Percentiles rank a stretch among this genome's conserved stretches.
Conservation (phyloP, 2,329 filamentous ascomycete genomes). For the Amauroascus niger region DNA sequence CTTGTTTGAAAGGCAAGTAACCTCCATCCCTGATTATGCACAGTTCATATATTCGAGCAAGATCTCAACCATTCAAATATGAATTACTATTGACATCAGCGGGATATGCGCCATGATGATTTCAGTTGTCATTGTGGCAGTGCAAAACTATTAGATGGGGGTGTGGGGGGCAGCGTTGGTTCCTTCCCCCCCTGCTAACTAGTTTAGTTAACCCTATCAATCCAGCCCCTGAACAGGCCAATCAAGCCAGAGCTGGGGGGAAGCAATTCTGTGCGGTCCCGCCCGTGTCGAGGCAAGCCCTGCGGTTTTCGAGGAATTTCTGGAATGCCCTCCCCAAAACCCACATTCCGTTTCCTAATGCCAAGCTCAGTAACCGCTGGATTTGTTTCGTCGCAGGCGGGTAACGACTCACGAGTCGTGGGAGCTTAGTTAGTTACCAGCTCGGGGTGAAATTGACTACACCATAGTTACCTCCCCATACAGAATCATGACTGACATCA, state of each 20-base stretch:
- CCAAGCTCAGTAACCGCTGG: background rate
- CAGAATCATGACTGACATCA: too few relatives aligned
- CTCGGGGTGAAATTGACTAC: background rate
- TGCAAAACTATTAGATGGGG: constrained; percentile 5
- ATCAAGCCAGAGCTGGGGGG: background rate
- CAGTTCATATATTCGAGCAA: too few relatives aligned
- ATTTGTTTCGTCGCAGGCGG: background rate
- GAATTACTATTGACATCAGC: background rate
- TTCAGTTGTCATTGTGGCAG: constrained; percentile 3
- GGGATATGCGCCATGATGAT: background rate
- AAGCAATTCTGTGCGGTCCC: constrained; percentile 1
- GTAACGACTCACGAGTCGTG: background rate
- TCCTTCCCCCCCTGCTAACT: background rate
- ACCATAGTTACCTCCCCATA: background rate
- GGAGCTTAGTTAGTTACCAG: background rate
- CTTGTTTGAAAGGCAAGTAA: too few relatives aligned
- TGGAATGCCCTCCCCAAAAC: constrained; percentile 2
- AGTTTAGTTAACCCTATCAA: background rate
- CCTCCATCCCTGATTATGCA: background rate
- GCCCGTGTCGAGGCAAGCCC: constrained; percentile 1
- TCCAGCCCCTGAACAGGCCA: background rate
- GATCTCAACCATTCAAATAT: too few relatives aligned
- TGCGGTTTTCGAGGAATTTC: constrained; percentile 10
- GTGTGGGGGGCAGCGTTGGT: background rate
- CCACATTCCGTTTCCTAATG: background rate